Base-by-base conservation (phyloP, 176 grass and related monocot genomes). In the Thalia dealbata region DNA sequence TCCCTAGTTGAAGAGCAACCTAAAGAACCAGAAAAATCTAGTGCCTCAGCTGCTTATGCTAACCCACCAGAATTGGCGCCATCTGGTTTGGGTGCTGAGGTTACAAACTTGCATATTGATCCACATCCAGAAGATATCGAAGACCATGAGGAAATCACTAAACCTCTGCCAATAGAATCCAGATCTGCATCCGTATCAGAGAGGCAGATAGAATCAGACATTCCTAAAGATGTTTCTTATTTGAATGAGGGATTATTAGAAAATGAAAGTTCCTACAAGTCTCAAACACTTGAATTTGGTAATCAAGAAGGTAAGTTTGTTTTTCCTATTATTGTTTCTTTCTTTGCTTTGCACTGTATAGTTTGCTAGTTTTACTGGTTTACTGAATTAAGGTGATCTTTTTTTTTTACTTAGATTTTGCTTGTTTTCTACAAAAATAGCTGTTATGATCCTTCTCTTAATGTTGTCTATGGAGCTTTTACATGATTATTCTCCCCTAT, bases 221-320 rank as follows among this genome's bases (percentile, higher is more conserved):
- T 60, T 78, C 67, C 66, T 62, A 84, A 66, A 78, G 81, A 79
- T 46, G 75, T 73, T 89, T 79, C 77, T 55, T 68, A 90, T 76
- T 83, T 90, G 70, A 79, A 88, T 56, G 81, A 91, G 74, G 85
- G 51, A 58, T 70, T 38, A 15, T 61, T 80, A 75, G 72, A 83
- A 63, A 77, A 80, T 64, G 80, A 76, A 6, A 80, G 69, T 83
- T 76, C 81, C 10, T 91, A 87, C 70, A 62, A 86, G 67, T 81
- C 85, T 78, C 85, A 91, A 44, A 70, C 45, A 13, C 72, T 77
- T 74, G 81, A 79, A 76, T 82, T 69, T 66, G 52, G 79, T 77
- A 81, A 84, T 54, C 76, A 81, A 3, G 83, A 95, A 83, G 83
- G 95, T 99, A 85, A 32, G 42, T 19, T 24, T 61, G 24, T 24